Evolutionary conservation across 176 grass and related monocot species (phyloP).

Genomic region (Eleusine coracana): DNA sequence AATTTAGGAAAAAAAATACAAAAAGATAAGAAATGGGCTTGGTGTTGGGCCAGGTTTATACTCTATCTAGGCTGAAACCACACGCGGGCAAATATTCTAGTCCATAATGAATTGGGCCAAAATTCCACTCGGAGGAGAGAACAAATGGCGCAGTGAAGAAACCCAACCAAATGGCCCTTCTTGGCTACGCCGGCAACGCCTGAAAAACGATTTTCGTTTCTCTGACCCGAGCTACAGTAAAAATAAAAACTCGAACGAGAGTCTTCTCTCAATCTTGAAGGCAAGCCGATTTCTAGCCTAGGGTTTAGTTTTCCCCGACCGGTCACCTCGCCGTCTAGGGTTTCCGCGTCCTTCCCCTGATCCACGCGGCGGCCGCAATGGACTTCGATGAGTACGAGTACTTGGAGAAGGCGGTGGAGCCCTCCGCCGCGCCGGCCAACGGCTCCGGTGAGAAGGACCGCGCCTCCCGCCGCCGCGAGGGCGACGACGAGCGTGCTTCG

Average conservation of each 20-base stretch:
- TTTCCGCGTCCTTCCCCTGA: constrained; percentile 22
- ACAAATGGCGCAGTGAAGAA: too few relatives aligned
- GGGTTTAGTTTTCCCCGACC: constrained; percentile 28
- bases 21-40: too few relatives aligned
- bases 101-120: too few relatives aligned
- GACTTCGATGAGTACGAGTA: constrained; percentile 99
- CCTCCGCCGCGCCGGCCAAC: constrained; percentile 48
- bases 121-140: too few relatives aligned
- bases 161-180: too few relatives aligned
- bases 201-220: too few relatives aligned
- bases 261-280: neutral
- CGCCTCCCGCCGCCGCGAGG: constrained; percentile 50
- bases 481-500: constrained; percentile 61
- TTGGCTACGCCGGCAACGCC: too few relatives aligned
- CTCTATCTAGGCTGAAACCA: too few relatives aligned
- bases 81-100: too few relatives aligned
- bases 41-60: too few relatives aligned
- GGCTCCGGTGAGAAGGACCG: constrained; percentile 71
- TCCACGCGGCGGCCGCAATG: constrained; percentile 46
- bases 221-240: neutral
- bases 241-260: neutral
- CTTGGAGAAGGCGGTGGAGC: constrained; percentile 88
- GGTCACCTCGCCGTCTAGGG: constrained; percentile 41
- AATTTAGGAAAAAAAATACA: too few relatives aligned
- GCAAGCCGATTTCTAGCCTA: neutral